Evolutionary conservation across 208 protist genomes (phyloP), one percentile per base, ranked within the genome.

Genomic region (Porcisia hertigi): DNA sequence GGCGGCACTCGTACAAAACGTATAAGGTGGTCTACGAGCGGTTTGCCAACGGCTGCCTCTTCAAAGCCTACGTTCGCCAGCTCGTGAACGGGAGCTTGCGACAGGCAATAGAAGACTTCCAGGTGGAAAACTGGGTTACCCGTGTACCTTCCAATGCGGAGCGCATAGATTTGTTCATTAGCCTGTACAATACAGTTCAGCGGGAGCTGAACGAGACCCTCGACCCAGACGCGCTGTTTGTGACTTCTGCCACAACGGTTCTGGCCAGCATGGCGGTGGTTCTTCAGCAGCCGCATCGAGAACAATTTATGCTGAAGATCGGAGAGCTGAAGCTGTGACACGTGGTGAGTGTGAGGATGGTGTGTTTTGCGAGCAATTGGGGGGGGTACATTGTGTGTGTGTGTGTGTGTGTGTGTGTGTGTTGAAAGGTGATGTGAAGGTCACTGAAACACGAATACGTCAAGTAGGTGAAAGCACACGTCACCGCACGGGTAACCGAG

Each of bases 1-100:
- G 82, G 52, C 67, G 80, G 16, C 86, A 92, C 74, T 83, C 71
- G 18, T 94, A 92, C 86, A 95, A 89, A 57, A 85, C 79, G 18
- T 97, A 94, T 81, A 90, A 91, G 67, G 57, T 69, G 18, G 86
- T 95, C 57, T 97, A 97, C 76, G 88, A 95, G 65, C 83, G 88
- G 53, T 97, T 97, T 57, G 84, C 88, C 11, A 57, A 75, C 49
- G 93, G 93, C 6, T 84, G 75, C 53, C 85, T 97, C 49, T 97
- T 97, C 71, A 65, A 74, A 7, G 78, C 86, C 16, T 89, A 86
- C 45, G 58, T 93, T 39, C 76, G 66, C 47, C 89, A 94, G 73
- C 71, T 94, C 2, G 71, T 95, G 20, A 85, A 92, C 34, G 82
- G 83, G 59, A 81, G 76, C 30, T 73, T 97, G 71, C 81, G 85